Evolutionary conservation across 2,329 filamentous ascomycete genomes (phyloP).

Genomic region (Arthroderma uncinatum): DNA sequence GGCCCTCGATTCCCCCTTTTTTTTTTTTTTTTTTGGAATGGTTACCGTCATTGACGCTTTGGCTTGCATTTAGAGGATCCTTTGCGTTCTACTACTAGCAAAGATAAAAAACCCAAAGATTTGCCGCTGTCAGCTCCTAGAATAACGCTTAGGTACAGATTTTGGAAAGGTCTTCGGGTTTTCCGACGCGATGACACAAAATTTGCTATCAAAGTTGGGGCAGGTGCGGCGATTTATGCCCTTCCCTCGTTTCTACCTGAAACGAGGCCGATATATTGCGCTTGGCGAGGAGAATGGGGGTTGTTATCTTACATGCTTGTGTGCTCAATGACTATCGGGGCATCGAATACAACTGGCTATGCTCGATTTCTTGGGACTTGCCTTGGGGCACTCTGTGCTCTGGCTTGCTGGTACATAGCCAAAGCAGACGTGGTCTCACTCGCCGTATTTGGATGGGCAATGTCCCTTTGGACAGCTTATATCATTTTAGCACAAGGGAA

Average conservation of each 20-base stretch:
- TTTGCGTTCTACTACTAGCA: slow-evolving; percentile 10
- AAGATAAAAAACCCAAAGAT: background rate
- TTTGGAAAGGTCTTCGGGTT: slow-evolving; percentile 46
- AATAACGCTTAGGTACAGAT: slow-evolving; percentile 33
- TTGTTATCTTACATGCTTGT: slow-evolving; percentile 96
- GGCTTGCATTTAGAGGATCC: slow-evolving; percentile 12
- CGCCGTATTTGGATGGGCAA: slow-evolving; percentile 69
- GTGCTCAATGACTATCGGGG: slow-evolving; percentile 92
- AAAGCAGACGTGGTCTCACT: slow-evolving; percentile 63
- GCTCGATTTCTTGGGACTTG: slow-evolving; percentile 79
- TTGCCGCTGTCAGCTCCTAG: background rate
- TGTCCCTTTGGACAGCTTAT: slow-evolving; percentile 76
- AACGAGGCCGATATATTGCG: slow-evolving; percentile 68
- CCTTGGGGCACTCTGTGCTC: slow-evolving; percentile 64
- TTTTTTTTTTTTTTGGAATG: background rate
- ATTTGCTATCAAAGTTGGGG: slow-evolving; percentile 86
- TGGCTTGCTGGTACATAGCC: slow-evolving; percentile 66
- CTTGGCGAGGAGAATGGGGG: slow-evolving; percentile 95
- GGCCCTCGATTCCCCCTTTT: no score
- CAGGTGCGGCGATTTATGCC: slow-evolving; percentile 79
- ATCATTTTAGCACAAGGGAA: slow-evolving; percentile 76
- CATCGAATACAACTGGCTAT: slow-evolving; percentile 83
- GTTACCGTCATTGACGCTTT: no score
- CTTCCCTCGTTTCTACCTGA: slow-evolving; percentile 73
- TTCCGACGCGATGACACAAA: slow-evolving; percentile 55